Base-by-base conservation (phyloP, 495 filamentous ascomycete species). In the Rostrohypoxylon terebratum region DNA sequence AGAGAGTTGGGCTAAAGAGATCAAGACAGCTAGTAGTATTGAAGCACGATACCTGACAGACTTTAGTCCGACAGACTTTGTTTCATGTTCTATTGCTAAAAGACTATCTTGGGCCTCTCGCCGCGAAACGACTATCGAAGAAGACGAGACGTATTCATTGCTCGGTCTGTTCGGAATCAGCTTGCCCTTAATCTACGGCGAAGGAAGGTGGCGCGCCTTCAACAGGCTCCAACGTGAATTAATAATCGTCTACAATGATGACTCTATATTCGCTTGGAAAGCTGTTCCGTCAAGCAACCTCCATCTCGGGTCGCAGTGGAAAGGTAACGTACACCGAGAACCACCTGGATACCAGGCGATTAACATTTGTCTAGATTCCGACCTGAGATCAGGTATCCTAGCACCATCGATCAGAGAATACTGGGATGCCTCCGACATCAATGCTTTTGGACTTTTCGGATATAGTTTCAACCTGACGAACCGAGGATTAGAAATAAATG, bases 201-300 rank as follows among this genome's bases (percentile, higher is more conserved):
- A 45, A 18, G 42, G 42, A 45, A 45, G 42, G 3, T 45, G 42
- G 42, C 42, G 42, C 4, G 42, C 42, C 42, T 45, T 45, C 16
- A 18, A 45, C 18, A 45, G 42, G 18, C 42, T 45, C 7, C 42
- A 45, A 7, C 42, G 42, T 16, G 42, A 45, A 16, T 20, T 45
- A 18, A 45, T 45, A 16, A 45, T 7, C 0, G 42, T 45, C 8
- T 45, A 45, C 7, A 45, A 45, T 7, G 42, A 45, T 45, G 42
- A 45, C 14, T 45, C 42, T 45, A 45, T 45, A 45, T 45, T 45
- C 16, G 42, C 42, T 14, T 45, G 42, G 42, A 45, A 45, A n/a
- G 42, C 42, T 4, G 14, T 7, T 18, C 42, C n/a, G 4, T 45
- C 42, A 16, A 20, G 16, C 4, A 2, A 45, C 18, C 14, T 6